Evolutionary conservation across 768 basidiomycete species (phyloP), one percentile per base, ranked within the genome.

Genomic region (Suillus tomentosus): DNA sequence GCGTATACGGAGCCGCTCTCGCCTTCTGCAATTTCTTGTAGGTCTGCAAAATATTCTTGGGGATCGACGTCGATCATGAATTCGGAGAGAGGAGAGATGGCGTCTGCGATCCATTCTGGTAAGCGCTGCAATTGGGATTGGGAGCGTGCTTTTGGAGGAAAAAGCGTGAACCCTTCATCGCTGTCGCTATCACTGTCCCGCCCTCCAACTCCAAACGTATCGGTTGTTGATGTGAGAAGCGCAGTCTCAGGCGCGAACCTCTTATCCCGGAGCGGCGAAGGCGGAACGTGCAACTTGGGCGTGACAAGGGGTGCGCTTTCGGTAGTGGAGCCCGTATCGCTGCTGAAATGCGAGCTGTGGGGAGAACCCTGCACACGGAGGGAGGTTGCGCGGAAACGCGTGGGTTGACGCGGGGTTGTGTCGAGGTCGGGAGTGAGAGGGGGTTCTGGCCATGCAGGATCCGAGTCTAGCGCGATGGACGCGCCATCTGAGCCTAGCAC

Each of bases 21-120:
- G 39, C 93, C 92, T 72, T 94, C 90, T 0, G 91, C 92, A 36
- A 95, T 88, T 76, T 93, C 92, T 61, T 83, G 84, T 54, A 93
- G 77, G 65, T 91, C 85, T 10, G 81, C 76, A 73, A 90, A 94
- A 63, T 84, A 82, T 4, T 84, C 79, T 1, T 82, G 79, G 4
- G 91, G 92, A 70, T 92, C 84, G 22, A 84, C 74, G 1, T 86
- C 83, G 67, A 88, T 82, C 68, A 94, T 89, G 72, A 87, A 90
- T 80, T 54, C 67, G 65, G 81, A 84, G 27, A 88, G 77, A 1
- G 88, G 85, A 45, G 79, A 78, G 34, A 92, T 83, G 17, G 88
- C 80, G 15, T 79, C 80, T 0, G 85, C 85, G 11, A 89, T 78
- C 88, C 88, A 90, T 11, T 85, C 85, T 3, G 81, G 82, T 69